Conservation (phyloP, 2,329 filamentous ascomycete genomes). For the Nemania sp. region DNA sequence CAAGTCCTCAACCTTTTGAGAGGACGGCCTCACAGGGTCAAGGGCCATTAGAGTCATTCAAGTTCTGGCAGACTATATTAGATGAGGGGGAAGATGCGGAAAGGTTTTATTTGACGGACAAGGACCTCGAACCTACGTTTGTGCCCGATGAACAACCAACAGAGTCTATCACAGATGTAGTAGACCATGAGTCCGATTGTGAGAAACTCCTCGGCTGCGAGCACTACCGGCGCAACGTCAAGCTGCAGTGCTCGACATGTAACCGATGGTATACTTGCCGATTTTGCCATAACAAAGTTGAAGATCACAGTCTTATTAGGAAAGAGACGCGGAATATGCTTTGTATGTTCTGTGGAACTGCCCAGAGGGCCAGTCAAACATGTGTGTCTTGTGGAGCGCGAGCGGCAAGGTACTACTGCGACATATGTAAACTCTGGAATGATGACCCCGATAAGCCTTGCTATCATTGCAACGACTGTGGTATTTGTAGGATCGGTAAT, state of each 20-base stretch:
- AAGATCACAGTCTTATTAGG: conserved; percentile 83
- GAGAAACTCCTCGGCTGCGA: conserved; percentile 78
- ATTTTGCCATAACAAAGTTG: conserved; percentile 88
- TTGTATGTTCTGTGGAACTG: conserved; percentile 92
- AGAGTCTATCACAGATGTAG: conserved; percentile 57
- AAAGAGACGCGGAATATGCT: conserved; percentile 94
- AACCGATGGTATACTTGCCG: conserved; percentile 94
- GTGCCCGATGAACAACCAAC: conserved; percentile 64
- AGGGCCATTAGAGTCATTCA: conserved; percentile 65
- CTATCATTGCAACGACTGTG: conserved; percentile 96
- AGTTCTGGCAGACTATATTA: conserved; percentile 67
- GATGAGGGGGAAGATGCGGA: conserved; percentile 56
- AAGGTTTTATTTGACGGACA: conserved; percentile 65
- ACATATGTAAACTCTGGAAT: conserved; percentile 96
- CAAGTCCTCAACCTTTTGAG: conserved; percentile 56
- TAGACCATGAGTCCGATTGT: conserved; percentile 52
- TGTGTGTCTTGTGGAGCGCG: conserved; percentile 82
- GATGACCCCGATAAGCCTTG: conserved; percentile 91
- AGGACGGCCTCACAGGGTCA: conserved; percentile 52
- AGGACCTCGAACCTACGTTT: conserved; percentile 76
- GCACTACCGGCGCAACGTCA: conserved; percentile 96
- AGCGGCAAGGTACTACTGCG: conserved; percentile 91
- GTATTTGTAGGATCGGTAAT: conserved; percentile 90
- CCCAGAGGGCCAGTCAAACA: conserved; percentile 82
- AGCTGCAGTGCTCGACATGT: conserved; percentile 92